Conservation (phyloP, 169 alveolate species). For the Babesia divergens region DNA sequence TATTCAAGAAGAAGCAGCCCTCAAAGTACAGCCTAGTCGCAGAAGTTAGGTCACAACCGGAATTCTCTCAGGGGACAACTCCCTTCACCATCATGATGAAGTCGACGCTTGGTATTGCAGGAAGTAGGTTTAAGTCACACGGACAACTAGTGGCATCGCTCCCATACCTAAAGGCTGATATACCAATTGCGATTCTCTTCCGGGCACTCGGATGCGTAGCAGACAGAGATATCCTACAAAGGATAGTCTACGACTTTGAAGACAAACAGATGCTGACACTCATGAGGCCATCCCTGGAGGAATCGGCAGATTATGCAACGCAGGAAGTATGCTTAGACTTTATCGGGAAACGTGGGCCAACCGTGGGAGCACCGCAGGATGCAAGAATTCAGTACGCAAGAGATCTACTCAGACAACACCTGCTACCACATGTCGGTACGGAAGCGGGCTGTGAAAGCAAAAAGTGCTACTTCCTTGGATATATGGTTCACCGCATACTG, state of each 20-base stretch:
- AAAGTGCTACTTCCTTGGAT: constrained; percentile 98
- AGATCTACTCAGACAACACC: constrained; percentile 92
- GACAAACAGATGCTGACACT: constrained; percentile 95
- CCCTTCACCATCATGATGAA: constrained; percentile 87
- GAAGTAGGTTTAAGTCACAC: constrained; percentile 71
- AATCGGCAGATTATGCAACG: constrained; percentile 88
- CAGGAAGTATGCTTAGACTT: constrained; percentile 89
- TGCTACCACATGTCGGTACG: constrained; percentile 98
- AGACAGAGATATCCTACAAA: constrained; percentile 85
- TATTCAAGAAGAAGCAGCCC: constrained; percentile 95
- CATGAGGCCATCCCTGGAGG: constrained; percentile 93
- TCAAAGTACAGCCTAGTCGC: constrained; percentile 97
- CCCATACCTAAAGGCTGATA: constrained; percentile 93
- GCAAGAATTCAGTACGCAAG: constrained; percentile 92
- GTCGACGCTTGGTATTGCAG: constrained; percentile 70
- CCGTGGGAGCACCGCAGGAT: constrained; percentile 89
- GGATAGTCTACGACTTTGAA: constrained; percentile 90
- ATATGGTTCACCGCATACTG: constrained; percentile 95
- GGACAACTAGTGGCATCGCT: constrained; percentile 94
- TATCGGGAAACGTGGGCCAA: constrained; percentile 94
- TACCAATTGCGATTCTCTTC: constrained; percentile 95
- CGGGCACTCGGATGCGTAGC: constrained; percentile 96
- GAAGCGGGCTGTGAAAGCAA: constrained; percentile 88
- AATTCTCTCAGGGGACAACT: constrained; percentile 91
- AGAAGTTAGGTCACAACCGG: constrained; percentile 92